Conservation (phyloP, 2,329 filamentous ascomycete species). For the Aureobasidium mangrovei region DNA sequence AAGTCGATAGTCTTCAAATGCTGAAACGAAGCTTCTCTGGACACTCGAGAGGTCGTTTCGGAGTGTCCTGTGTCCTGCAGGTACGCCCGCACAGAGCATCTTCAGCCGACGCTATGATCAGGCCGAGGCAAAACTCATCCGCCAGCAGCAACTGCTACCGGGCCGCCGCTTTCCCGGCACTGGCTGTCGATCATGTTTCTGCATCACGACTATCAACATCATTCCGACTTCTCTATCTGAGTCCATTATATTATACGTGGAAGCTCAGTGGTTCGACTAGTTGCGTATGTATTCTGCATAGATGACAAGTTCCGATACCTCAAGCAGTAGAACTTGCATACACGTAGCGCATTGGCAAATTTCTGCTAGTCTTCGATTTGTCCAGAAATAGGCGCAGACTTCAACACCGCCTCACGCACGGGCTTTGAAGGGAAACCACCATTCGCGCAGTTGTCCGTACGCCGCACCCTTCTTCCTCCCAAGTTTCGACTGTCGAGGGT, state of each 20-base stretch:
- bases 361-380: neutral
- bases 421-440: neutral
- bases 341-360: slow-evolving; percentile 2
- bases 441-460: neutral
- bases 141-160: neutral
- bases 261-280: too few species aligned
- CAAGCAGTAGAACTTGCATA: neutral
- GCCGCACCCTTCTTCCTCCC: slow-evolving; percentile 1
- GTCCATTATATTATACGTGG: too few species aligned
- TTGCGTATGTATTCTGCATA: too few species aligned
- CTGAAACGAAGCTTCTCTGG: slow-evolving; percentile 1
- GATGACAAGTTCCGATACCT: too few species aligned
- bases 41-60: neutral
- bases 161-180: neutral
- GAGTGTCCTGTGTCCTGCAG: neutral
- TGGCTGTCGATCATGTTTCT: neutral
- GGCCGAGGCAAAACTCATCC: neutral
- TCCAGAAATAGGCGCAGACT: slow-evolving; percentile 4
- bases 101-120: neutral
- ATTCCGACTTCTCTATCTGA: neutral
- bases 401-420: slow-evolving; percentile 12
- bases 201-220: neutral
- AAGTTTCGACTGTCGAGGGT: neutral
- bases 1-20: neutral
- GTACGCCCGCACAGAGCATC: neutral